phyloP scores from a whole-genome alignment of 768 basidiomycete species.

The Hortiboletus campestris region DNA sequence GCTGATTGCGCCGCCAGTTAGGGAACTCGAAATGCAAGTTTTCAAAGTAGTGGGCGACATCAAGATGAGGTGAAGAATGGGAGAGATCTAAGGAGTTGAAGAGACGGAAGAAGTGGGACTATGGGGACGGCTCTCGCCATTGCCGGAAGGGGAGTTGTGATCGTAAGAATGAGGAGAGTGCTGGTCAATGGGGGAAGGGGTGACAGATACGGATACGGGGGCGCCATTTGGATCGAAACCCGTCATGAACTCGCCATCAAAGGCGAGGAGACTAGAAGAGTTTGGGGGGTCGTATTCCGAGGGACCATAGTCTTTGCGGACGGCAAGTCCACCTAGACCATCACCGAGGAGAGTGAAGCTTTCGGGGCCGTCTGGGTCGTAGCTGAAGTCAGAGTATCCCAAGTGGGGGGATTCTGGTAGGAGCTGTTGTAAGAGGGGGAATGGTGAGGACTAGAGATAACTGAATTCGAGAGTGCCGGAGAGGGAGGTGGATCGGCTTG shows the following conservation, averaged over 20 bases:
- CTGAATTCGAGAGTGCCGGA: constrained; percentile 43
- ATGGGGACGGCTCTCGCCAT: constrained; percentile 49
- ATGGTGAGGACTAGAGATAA: constrained; percentile 37
- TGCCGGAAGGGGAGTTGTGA: constrained; percentile 63
- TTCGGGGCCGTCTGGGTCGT: constrained; percentile 47
- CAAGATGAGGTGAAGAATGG: constrained; percentile 55
- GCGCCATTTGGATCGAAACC: constrained; percentile 28
- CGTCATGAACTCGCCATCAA: constrained; percentile 49
- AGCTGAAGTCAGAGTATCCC: constrained; percentile 62
- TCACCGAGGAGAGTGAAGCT: constrained; percentile 50
- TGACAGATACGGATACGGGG: constrained; percentile 40
- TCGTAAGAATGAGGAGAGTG: constrained; percentile 50
- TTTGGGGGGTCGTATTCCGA: constrained; percentile 66
- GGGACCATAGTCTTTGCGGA: constrained; percentile 64
- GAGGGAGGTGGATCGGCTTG: constrained; percentile 25
- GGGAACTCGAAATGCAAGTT: constrained; percentile 67
- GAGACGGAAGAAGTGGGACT: constrained; percentile 69
- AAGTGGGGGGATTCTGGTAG: constrained; percentile 73
- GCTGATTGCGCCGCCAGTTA: constrained; percentile 48
- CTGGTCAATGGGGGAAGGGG: constrained; percentile 35
- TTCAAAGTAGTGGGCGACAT: constrained; percentile 57
- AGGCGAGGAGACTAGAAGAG: constrained; percentile 55
- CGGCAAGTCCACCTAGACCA: constrained; percentile 36
- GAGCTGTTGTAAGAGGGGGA: constrained; percentile 61
- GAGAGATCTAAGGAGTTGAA: constrained; percentile 46